Conservation (phyloP, 805 yeast species). For the Candida parachauliodes region DNA sequence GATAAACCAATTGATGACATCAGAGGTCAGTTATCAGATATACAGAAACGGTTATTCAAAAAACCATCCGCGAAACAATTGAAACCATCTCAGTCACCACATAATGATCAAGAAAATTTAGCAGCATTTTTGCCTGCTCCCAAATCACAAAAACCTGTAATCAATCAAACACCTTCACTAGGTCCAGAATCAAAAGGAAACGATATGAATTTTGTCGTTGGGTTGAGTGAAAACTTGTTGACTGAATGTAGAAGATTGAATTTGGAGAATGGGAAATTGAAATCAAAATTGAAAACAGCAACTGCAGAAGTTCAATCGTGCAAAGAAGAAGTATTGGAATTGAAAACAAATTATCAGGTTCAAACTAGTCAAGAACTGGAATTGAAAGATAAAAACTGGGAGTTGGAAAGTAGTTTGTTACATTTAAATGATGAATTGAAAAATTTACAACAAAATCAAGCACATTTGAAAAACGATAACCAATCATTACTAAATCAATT, state of each 20-base stretch:
- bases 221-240: slow-evolving; percentile 67
- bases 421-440: slow-evolving; percentile 41
- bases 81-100: background rate
- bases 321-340: slow-evolving; percentile 32
- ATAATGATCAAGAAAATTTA: slow-evolving; percentile 15
- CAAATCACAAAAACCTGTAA: slow-evolving; percentile 2
- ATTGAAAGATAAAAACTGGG: slow-evolving; percentile 62
- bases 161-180: slow-evolving; percentile 22
- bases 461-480: slow-evolving; percentile 28
- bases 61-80: slow-evolving; percentile 1
- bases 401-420: slow-evolving; percentile 52
- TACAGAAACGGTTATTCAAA: slow-evolving; percentile 32
- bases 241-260: slow-evolving; percentile 68
- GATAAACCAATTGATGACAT: slow-evolving; percentile 21
- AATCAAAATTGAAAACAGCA: slow-evolving; percentile 38
- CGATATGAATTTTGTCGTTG: slow-evolving; percentile 70
- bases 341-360: slow-evolving; percentile 28
- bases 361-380: slow-evolving; percentile 43
- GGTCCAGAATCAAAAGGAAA: slow-evolving; percentile 48
- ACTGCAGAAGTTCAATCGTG: slow-evolving; percentile 40
- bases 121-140: slow-evolving; percentile 11
- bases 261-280: slow-evolving; percentile 54
- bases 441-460: slow-evolving; percentile 37
- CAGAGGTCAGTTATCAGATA: slow-evolving; percentile 37
- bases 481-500: slow-evolving; percentile 32